Evolutionary conservation across 805 yeast genomes (phyloP), one percentile per base, ranked within the genome.

Genomic region (Candida quercuum): DNA sequence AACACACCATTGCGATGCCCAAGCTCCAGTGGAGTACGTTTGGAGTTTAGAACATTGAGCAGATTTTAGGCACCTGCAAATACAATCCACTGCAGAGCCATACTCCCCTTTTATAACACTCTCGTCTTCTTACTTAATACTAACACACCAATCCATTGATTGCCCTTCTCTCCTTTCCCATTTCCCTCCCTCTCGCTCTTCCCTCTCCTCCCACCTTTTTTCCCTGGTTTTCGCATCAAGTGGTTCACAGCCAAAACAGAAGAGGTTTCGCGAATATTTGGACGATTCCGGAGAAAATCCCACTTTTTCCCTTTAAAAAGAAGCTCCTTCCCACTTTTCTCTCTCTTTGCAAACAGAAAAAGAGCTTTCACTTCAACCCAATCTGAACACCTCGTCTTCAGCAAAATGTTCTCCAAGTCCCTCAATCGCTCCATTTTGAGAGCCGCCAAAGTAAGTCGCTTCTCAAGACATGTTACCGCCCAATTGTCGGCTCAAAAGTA

Each of bases 341-440:
- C 38, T 20, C 33, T 7, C 20, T 9, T 15, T 26, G 23, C 18
- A 19, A 18, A 17, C 33, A 5, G n/a, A n/a, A n/a, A n/a, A n/a
- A n/a, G n/a, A n/a, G n/a, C n/a, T n/a, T n/a, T n/a, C n/a, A n/a
- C n/a, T n/a, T n/a, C n/a, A n/a, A n/a, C n/a, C n/a, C n/a, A n/a
- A n/a, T n/a, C n/a, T n/a, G n/a, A n/a, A n/a, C n/a, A n/a, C n/a
- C n/a, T n/a, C n/a, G n/a, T n/a, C n/a, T n/a, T n/a, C n/a, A n/a
- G n/a, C n/a, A 20, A 29, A 22, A 46, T 44, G 50, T 36, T 47
- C 19, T 47, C 36, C 41, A 40, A 38, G 39, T 42, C 46, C 15
- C 37, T 30, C 36, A 40, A 40, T 34, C 47, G 46, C 32, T 43
- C 51, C 37, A 33, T 42, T 14, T 36, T 45, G 31, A 47, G 48